Conservation (phyloP, 1,139 yeast species). For the Geotrichum carabidarum region DNA sequence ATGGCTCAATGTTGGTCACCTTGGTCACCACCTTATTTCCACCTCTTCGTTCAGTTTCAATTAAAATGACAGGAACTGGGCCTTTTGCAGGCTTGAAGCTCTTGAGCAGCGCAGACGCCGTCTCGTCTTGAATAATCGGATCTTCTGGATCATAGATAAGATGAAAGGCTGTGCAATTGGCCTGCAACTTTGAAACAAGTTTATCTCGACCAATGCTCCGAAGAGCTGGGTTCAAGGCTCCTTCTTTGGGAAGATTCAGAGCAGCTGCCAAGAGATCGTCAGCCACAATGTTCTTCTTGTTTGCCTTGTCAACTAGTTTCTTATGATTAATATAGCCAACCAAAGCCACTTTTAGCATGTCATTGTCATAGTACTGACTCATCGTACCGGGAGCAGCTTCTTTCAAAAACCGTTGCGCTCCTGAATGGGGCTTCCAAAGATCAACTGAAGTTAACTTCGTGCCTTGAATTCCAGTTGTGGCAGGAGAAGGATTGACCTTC, state of each 20-base stretch:
- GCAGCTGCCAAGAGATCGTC: conserved; percentile 46
- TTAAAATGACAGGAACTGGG: conserved; percentile 57
- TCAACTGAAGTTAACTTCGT: conserved; percentile 25
- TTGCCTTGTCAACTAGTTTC: conserved; percentile 48
- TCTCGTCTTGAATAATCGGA: conserved; percentile 26
- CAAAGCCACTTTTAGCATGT: conserved; percentile 51
- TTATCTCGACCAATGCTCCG: conserved; percentile 45
- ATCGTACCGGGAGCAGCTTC: conserved; percentile 39
- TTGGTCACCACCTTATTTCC: conserved; percentile 79
- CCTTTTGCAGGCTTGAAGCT: conserved; percentile 48
- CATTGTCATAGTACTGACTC: conserved; percentile 45
- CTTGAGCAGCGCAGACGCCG: conserved; percentile 33
- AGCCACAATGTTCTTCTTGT: conserved; percentile 47
- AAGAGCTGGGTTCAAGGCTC: conserved; percentile 10
- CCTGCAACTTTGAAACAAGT: conserved; percentile 47
- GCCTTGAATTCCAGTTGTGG: conserved; percentile 2
- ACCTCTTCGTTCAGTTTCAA: conserved; percentile 70
- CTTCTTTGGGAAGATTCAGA: conserved; percentile 26
- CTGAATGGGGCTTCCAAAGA: conserved; percentile 31
- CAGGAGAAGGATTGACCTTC: conserved; percentile 19
- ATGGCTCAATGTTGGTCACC: conserved; percentile 64
- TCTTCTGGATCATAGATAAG: conserved; percentile 49
- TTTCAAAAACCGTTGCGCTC: conserved; percentile 42
- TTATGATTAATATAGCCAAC: conserved; percentile 53
- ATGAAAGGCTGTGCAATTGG: conserved; percentile 55